Conservation (phyloP, 345 rosid genomes). For the Citrus reticulata region DNA sequence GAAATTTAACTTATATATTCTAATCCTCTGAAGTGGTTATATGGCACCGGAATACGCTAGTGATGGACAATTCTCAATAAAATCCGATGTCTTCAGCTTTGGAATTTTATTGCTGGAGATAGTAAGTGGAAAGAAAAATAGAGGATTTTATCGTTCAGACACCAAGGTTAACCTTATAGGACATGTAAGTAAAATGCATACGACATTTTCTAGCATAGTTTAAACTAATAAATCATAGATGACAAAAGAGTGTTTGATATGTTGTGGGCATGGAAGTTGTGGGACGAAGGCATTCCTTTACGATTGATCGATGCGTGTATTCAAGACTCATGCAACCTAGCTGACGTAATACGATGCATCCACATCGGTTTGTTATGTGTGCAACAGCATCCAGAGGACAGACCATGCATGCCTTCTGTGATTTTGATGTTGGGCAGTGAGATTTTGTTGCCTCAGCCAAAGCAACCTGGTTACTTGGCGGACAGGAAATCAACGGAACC, state of each 20-base stretch:
- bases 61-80: conserved; percentile 35
- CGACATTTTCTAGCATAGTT: background rate
- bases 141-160: conserved; percentile 26
- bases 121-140: conserved; percentile 31
- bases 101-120: conserved; percentile 38
- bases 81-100: conserved; percentile 44
- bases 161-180: conserved; percentile 22
- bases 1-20: background rate
- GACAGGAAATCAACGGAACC: conserved; percentile 15
- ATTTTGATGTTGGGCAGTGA: conserved; percentile 36
- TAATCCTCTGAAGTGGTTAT: conserved; percentile 25
- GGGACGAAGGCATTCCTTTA: conserved; percentile 27
- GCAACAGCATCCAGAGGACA: conserved; percentile 36
- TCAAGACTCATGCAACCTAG: background rate
- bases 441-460: conserved; percentile 24
- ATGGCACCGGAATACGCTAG: conserved; percentile 42
- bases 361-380: conserved; percentile 45
- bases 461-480: conserved; percentile 38
- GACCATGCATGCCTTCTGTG: conserved; percentile 41
- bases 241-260: background rate
- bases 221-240: background rate
- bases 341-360: conserved; percentile 30
- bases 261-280: conserved; percentile 40
- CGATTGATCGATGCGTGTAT: conserved; percentile 18
- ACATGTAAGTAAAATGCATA: conserved; percentile 19